Evolutionary conservation across 73 alveolate species (phyloP).

Genomic region (Paramecium biaurelia): DNA sequence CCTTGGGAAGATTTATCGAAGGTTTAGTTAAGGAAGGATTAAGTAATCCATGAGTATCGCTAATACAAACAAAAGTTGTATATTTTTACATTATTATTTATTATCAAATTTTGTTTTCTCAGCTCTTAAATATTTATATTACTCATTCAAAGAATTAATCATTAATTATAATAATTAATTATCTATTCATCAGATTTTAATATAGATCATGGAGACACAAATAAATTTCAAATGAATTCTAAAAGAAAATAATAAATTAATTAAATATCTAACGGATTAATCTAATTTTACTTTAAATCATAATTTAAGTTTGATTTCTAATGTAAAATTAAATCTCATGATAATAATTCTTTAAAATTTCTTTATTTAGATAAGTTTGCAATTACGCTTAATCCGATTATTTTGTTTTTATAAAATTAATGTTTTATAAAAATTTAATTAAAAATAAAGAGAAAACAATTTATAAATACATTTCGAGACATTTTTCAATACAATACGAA

Average conservation of each 20-base stretch:
- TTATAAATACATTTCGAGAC: too few relatives aligned
- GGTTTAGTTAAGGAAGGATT: neutral
- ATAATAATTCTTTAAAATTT: too few relatives aligned
- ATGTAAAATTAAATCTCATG: too few relatives aligned
- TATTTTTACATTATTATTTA: neutral
- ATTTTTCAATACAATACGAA: neutral
- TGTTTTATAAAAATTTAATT: too few relatives aligned
- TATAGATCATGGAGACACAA: neutral
- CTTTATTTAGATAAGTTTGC: too few relatives aligned
- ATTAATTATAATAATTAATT: neutral
- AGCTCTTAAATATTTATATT: neutral
- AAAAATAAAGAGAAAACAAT: too few relatives aligned
- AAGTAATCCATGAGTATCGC: slow-evolving; percentile 1
- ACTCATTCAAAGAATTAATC: neutral
- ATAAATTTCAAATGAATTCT: neutral
- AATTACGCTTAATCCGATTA: too few relatives aligned
- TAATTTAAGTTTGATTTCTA: too few relatives aligned
- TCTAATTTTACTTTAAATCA: too few relatives aligned
- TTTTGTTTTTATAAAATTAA: too few relatives aligned
- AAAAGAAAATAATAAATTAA: too few relatives aligned
- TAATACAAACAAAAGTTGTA: neutral
- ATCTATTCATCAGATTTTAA: neutral
- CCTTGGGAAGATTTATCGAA: neutral
- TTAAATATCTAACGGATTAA: too few relatives aligned
- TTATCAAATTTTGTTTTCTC: neutral